Evolutionary conservation across 2,329 filamentous ascomycete species (phyloP), one percentile per base, ranked within the genome.

Genomic region (Lasiodiplodia citricola): DNA sequence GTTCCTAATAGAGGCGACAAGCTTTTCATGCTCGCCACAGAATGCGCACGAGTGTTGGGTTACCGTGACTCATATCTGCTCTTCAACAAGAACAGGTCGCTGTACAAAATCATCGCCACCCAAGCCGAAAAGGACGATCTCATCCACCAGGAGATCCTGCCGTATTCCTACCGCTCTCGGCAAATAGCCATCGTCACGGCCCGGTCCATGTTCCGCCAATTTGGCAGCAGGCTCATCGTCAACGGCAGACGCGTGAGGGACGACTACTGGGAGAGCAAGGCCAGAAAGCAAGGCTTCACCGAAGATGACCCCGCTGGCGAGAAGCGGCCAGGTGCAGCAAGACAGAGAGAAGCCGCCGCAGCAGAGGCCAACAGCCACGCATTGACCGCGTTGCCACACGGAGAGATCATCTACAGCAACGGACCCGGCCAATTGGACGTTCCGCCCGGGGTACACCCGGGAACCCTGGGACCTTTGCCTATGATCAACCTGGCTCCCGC

Each of bases 231-330:
- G 71, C 91, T 99, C 65, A 96, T 99, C 72, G 89, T 92, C 44
- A 92, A 94, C 75, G 96, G 96, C 41, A 88, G 95, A 71, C 87
- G 96, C 69, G 96, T 99, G 52, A 91, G 96, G 62, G 96, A 99
- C 81, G 96, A 99, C 79, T 99, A 99, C 81, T 99, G 96, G 96
- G 96, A 98, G 80, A 92, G 91, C 76, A 98, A 98, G 81, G 96
- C 96, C 8, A 88, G 92, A 58, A 99, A 98, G 81, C 96, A 99
- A 81, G 96, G 96, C 13, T 99, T 99, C 78, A 99, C 96, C 1
- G 96, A 99, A 79, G 94, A 96, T 71, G 96, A 99, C 80, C 86
- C 94, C 63, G 96, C 96, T 4, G 96, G 96, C 51, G 96, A 99
- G 82, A 98, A 99, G 84, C 87, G 96, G 72, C 96, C 96, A 6